Percentiles rank a stretch among this genome's conserved stretches.
Evolutionary conservation across 352 stramenopile species (phyloP).

Genomic region (Pythium oligandrum): DNA sequence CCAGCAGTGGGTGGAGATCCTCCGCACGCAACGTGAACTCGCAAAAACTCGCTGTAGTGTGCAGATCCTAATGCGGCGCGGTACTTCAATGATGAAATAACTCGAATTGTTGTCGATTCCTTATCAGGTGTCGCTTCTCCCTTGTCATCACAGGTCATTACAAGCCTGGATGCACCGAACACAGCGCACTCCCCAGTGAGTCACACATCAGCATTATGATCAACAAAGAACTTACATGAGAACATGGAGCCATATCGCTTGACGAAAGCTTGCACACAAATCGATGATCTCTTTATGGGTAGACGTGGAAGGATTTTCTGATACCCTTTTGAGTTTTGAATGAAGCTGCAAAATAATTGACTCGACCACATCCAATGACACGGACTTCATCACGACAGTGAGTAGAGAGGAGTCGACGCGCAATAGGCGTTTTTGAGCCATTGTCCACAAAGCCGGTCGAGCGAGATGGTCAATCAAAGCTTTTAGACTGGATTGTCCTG

Average conservation of each 20-base stretch:
- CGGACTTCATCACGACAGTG: constrained; percentile 3
- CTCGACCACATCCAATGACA: constrained; percentile 42
- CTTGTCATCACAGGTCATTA: no score
- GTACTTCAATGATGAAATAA: no score
- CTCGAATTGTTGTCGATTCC: no score
- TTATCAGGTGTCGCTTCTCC: no score
- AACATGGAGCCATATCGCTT: constrained; percentile 56
- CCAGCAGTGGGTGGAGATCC: no score
- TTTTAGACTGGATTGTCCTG: no score
- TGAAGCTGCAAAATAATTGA: constrained; percentile 43
- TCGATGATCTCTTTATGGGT: constrained; percentile 46
- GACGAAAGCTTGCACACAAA: constrained; percentile 47
- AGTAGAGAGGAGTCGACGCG: constrained; percentile 3
- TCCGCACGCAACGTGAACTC: no score
- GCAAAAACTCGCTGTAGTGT: no score
- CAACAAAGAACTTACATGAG: constrained; percentile 31
- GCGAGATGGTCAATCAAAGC: constrained; percentile 13
- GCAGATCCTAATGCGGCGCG: no score
- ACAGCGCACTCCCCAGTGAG: no score
- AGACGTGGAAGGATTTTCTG: constrained; percentile 33
- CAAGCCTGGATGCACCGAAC: no score
- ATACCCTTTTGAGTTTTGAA: constrained; percentile 35
- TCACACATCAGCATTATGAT: no score
- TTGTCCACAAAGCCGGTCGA: constrained; percentile 15
- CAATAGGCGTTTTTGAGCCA: constrained; percentile 9